These are phyloP conservation scores for Termitomyces sp. DNA, from an alignment of 768 basidiomycete species.

Conservation along the genomic window DNA sequence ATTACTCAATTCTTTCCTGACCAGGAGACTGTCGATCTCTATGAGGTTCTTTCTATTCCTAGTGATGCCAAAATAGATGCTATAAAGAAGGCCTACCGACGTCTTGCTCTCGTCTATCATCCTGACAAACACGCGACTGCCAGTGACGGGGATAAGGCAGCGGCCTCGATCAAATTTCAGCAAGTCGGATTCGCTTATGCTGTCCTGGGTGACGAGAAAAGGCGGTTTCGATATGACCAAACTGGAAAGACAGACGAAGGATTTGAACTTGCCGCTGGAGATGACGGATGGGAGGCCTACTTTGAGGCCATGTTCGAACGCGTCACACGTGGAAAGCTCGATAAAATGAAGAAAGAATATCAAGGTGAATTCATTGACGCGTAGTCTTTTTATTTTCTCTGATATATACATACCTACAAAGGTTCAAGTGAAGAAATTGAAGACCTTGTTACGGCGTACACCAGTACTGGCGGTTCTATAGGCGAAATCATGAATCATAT, in stretches of 20 bases:
- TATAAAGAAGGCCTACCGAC: constrained; percentile 83
- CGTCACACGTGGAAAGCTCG: constrained; percentile 81
- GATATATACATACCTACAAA: constrained; percentile 27
- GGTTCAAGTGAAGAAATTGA: constrained; percentile 82
- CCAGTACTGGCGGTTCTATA: constrained; percentile 67
- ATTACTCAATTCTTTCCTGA: constrained; percentile 75
- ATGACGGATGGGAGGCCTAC: constrained; percentile 93
- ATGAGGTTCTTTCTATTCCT: constrained; percentile 62
- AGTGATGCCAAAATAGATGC: constrained; percentile 56
- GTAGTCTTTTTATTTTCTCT: neutral
- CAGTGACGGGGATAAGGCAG: constrained; percentile 55
- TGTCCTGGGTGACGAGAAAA: constrained; percentile 75
- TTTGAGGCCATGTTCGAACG: constrained; percentile 88
- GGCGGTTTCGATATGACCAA: constrained; percentile 74
- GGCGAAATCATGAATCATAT: constrained; percentile 80
- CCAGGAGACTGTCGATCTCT: constrained; percentile 71
- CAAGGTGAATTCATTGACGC: constrained; percentile 56
- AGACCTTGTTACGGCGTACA: constrained; percentile 77
- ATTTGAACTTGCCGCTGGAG: constrained; percentile 64
- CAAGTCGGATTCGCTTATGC: constrained; percentile 94
- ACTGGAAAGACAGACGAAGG: constrained; percentile 87
- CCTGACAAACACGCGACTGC: constrained; percentile 84
- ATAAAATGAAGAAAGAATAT: constrained; percentile 92
- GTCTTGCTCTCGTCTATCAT: constrained; percentile 76
- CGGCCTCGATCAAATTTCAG: constrained; percentile 79